phyloP scores from a whole-genome alignment of 2,329 filamentous ascomycete species.

The Coniochaeta ligniaria region DNA sequence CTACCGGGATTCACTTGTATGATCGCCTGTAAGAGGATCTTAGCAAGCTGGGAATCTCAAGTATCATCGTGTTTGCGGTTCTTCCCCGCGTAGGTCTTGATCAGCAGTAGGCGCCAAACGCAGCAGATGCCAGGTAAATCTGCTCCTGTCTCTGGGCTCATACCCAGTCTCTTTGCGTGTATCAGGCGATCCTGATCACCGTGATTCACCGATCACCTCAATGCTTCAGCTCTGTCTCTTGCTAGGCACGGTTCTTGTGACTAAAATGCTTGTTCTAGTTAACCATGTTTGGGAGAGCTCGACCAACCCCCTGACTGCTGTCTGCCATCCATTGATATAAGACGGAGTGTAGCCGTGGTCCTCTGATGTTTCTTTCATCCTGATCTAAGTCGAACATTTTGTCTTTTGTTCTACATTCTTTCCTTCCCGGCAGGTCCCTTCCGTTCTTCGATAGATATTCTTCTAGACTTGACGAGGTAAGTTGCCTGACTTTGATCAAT shows the following conservation, averaged over 20 bases:
- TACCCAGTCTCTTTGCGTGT: background rate
- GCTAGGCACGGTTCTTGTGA: background rate
- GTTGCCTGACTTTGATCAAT: background rate
- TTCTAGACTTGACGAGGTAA: background rate
- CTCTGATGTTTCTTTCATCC: background rate
- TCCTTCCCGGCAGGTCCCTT: background rate
- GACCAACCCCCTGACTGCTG: background rate
- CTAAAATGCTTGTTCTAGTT: background rate
- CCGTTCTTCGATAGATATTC: background rate
- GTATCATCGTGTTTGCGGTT: background rate
- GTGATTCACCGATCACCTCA: background rate
- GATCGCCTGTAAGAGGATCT: slow-evolving; percentile 2
- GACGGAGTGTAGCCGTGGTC: background rate
- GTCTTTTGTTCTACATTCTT: background rate
- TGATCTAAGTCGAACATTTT: background rate
- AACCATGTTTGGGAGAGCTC: background rate
- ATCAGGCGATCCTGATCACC: slow-evolving; percentile 1
- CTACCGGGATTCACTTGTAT: background rate
- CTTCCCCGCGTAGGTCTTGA: background rate
- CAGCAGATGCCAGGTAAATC: background rate
- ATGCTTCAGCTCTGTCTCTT: background rate
- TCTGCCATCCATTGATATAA: background rate
- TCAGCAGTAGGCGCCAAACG: background rate
- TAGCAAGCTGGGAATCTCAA: background rate
- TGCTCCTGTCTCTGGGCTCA: background rate